Base-by-base conservation (phyloP, 371 early-diverging fungal species). In the Rhizopus arrhizus region DNA sequence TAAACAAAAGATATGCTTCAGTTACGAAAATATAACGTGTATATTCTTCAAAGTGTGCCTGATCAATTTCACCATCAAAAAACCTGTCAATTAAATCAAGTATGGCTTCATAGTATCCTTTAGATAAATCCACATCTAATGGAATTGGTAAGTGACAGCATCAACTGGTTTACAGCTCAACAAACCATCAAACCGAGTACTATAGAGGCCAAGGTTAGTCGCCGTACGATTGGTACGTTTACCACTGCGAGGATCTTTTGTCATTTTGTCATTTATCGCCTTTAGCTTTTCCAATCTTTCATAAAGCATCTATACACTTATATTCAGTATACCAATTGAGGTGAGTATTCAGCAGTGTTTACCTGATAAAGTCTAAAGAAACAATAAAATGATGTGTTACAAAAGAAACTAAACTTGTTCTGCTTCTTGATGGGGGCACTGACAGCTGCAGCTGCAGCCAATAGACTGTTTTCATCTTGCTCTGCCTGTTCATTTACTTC, bases 1-100 rank as follows among this genome's bases (percentile, higher is more conserved):
- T 92, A 59, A 94, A 90, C 43, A 89, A 76, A 34, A 85, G 64
- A 67, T 93, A 94, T 0, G 91, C 96, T 36, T 89, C 81, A 38
- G 90, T 92, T 11, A 91, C 89, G 73, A 89, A 95, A 64, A 95
- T 70, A 43, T 83, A 81, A 3, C 96, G 85, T 40, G 89, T 69
- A 36, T 84, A 75, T 57, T 99, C 99, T 65, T 99, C 99, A 85
- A 89, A 99, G 38, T 76, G 76, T 34, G 70, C 67, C 34, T 78
- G 66, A 29, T 98, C 98, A 52, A 95, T 75, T 33, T 91, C 89
- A 36, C 86, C 88, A 59, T 82, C 85, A 66, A 95, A 69, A 51
- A 91, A 85, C 48, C 84, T 84, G 65, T 81, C 80, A 12, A 93
- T 81, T 22, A 89, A 62, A 40, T 85, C 82, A 34, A 94, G 66